Conservation (phyloP, 169 alveolate genomes). For the Plasmodium billcollinsi region DNA sequence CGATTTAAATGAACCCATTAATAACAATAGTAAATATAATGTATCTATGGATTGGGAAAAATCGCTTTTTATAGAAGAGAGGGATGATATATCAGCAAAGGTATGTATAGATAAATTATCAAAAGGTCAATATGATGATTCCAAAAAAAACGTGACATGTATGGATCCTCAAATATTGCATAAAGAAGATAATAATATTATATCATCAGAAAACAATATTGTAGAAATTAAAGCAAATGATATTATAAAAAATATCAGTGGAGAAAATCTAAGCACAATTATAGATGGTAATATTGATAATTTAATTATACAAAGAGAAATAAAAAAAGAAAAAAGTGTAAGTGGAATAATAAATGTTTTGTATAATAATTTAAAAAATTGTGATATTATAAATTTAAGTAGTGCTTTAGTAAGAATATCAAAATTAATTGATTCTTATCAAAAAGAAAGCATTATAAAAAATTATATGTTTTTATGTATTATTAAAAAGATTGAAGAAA, state of each 20-base stretch:
- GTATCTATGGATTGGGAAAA: background rate
- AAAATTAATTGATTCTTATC: conserved; percentile 58
- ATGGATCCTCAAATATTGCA: background rate
- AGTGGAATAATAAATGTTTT: conserved; percentile 52
- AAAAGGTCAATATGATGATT: background rate
- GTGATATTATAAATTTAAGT: conserved; percentile 63
- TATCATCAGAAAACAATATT: background rate
- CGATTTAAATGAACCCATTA: conserved; percentile 8
- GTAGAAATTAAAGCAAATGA: conserved; percentile 30
- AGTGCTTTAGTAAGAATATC: conserved; percentile 58
- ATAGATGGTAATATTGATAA: conserved; percentile 74
- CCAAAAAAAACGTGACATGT: background rate
- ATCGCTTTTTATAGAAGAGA: conserved; percentile 39
- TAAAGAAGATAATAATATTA: background rate
- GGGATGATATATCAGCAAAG: conserved; percentile 55
- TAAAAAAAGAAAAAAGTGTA: conserved; percentile 57
- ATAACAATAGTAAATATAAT: background rate
- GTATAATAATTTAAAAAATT: conserved; percentile 47
- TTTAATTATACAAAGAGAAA: conserved; percentile 62
- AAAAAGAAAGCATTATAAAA: conserved; percentile 40
- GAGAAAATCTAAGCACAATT: conserved; percentile 53
- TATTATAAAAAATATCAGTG: conserved; percentile 11
- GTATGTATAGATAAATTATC: conserved; percentile 10
- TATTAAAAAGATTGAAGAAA: conserved; percentile 46
- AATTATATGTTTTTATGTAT: conserved; percentile 59